phyloP scores from a whole-genome alignment of 2,329 filamentous ascomycete species.

The Pseudogymnoascus sp. region DNA sequence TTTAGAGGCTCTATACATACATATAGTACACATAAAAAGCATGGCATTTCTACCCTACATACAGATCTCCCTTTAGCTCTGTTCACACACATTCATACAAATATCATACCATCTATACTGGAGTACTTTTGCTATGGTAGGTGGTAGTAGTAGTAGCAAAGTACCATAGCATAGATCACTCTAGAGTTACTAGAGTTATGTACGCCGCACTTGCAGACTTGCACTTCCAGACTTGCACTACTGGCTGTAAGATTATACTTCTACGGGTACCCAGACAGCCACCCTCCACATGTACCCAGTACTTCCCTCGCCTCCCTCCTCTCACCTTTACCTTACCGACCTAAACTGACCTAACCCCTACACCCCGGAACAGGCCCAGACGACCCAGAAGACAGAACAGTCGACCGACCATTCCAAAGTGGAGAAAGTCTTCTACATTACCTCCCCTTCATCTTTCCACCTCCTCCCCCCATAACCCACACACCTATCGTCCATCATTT shows the following conservation, averaged over 20 bases:
- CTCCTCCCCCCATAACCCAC: neutral
- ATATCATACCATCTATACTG: neutral
- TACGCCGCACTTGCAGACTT: neutral
- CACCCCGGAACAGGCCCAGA: slow-evolving; percentile 3
- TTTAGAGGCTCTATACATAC: neutral
- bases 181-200: neutral
- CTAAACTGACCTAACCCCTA: neutral
- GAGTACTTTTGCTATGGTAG: too few species aligned
- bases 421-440: slow-evolving; percentile 1
- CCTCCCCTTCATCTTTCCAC: slow-evolving; percentile 1
- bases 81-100: neutral
- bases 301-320: neutral
- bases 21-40: neutral
- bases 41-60: neutral
- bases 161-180: neutral
- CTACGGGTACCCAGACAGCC: neutral
- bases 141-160: too few species aligned
- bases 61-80: neutral
- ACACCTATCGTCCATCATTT: slow-evolving; percentile 1
- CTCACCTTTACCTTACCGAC: neutral
- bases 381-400: neutral
- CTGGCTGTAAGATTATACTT: neutral
- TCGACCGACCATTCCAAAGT: neutral
- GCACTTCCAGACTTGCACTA: neutral
- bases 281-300: neutral